Conservation (phyloP, 73 alveolate species). For the Paramecium caudatum region DNA sequence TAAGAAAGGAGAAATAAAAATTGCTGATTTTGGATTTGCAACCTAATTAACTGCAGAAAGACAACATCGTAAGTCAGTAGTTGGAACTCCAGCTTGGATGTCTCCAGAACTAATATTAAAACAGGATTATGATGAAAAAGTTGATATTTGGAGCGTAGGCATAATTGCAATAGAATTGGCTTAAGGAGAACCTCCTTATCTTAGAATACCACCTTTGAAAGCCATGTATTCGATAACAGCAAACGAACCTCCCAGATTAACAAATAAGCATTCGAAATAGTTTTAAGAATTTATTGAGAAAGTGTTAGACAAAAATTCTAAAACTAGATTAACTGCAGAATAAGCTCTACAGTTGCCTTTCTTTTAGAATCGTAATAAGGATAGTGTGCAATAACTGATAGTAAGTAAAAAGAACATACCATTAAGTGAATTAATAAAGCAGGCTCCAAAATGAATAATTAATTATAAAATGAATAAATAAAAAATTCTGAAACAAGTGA, state of each 20-base stretch:
- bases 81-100: constrained; percentile 92
- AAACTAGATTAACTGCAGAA: constrained; percentile 68
- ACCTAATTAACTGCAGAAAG: constrained; percentile 71
- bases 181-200: constrained; percentile 77
- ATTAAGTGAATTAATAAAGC: constrained; percentile 59
- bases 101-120: constrained; percentile 89
- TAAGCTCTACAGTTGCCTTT: constrained; percentile 55
- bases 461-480: too few species aligned
- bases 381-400: constrained; percentile 52
- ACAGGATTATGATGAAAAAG: constrained; percentile 79
- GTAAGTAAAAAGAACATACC: constrained; percentile 69
- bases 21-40: constrained; percentile 77
- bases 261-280: constrained; percentile 35
- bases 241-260: constrained; percentile 73
- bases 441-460: constrained; percentile 45
- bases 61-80: constrained; percentile 69
- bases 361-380: constrained; percentile 56
- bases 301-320: constrained; percentile 66
- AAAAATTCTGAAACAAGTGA: background rate
- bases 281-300: constrained; percentile 67
- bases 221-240: constrained; percentile 73
- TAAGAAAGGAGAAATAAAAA: constrained; percentile 71
- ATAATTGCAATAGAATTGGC: constrained; percentile 77
- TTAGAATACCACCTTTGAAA: constrained; percentile 76
- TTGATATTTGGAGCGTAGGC: constrained; percentile 77